Percentiles rank a stretch among this genome's conserved stretches.
These are phyloP conservation scores for Taphrina flavorubra DNA, from an alignment of 1,139 yeast species.

Conservation along the genomic window DNA sequence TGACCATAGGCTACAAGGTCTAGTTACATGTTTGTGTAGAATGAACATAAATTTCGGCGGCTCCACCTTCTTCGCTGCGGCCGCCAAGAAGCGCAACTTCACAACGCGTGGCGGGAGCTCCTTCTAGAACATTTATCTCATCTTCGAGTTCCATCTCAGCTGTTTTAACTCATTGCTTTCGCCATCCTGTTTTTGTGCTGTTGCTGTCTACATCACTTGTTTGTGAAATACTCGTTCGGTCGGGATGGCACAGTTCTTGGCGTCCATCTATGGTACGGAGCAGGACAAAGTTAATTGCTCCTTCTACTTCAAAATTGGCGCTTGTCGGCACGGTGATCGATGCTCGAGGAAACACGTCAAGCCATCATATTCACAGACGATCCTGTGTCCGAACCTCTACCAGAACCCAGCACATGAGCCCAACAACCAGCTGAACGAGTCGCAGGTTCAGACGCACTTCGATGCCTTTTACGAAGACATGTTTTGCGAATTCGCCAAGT, in stretches of 20 bases:
- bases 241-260: slow-evolving; percentile 52
- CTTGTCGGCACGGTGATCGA: slow-evolving; percentile 90
- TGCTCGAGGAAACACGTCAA: slow-evolving; percentile 78
- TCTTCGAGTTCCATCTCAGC: background rate
- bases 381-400: slow-evolving; percentile 71
- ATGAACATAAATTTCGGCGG: background rate
- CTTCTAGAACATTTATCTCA: slow-evolving; percentile 3
- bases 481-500: slow-evolving; percentile 66
- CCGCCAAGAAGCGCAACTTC: too few species aligned
- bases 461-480: slow-evolving; percentile 76
- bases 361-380: slow-evolving; percentile 71
- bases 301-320: slow-evolving; percentile 84
- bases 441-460: slow-evolving; percentile 61
- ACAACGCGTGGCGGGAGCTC: slow-evolving; percentile 1
- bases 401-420: slow-evolving; percentile 61
- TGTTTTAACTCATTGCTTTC: background rate
- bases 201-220: too few species aligned
- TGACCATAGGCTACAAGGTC: too few species aligned
- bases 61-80: background rate
- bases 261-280: slow-evolving; percentile 55
- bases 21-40: too few species aligned
- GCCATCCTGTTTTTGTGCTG: too few species aligned
- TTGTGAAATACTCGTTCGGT: too few species aligned
- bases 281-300: slow-evolving; percentile 55
- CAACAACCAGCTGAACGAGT: slow-evolving; percentile 48